Evolutionary conservation across 768 basidiomycete genomes (phyloP).

Genomic region (Auricularia cornea): DNA sequence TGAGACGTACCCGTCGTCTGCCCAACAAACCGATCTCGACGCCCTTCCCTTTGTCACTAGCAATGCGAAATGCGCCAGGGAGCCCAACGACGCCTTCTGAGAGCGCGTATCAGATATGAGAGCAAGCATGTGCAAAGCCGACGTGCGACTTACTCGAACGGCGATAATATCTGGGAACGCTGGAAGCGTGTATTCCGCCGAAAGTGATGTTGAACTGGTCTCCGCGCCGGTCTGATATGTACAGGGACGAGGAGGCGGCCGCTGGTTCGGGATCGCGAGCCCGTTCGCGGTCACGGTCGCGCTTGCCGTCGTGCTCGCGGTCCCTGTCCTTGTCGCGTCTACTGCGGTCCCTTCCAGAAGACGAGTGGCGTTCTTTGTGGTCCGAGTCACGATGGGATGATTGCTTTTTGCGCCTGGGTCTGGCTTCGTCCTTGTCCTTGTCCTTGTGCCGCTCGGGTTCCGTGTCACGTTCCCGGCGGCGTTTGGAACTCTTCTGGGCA

Average conservation of each 20-base stretch:
- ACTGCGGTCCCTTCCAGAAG: not conserved
- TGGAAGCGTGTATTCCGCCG: constrained; percentile 52
- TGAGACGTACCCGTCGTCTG: constrained; percentile 33
- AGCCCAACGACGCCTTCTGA: constrained; percentile 54
- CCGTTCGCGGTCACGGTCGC: constrained; percentile 19
- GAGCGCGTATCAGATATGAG: not conserved
- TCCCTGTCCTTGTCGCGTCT: not conserved
- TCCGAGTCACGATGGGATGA: constrained; percentile 3
- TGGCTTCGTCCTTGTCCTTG: constrained; percentile 13
- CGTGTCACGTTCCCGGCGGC: constrained; percentile 16
- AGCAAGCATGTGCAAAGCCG: constrained; percentile 1
- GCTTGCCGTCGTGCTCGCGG: constrained; percentile 17
- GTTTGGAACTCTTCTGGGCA: not conserved
- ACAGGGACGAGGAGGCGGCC: not conserved
- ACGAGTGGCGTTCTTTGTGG: constrained; percentile 4
- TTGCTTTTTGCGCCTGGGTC: constrained; percentile 12
- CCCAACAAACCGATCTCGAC: constrained; percentile 45
- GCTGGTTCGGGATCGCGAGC: not conserved
- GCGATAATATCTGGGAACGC: constrained; percentile 58
- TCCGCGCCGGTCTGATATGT: constrained; percentile 36
- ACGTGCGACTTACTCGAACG: constrained; percentile 42
- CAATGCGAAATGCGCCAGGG: constrained; percentile 38
- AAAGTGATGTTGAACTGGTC: constrained; percentile 60
- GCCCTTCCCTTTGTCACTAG: constrained; percentile 39
- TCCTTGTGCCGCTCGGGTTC: constrained; percentile 20